phyloP scores from a whole-genome alignment of 1,284 basidiomycete genomes.

The Apiotrichum laibachii region DNA sequence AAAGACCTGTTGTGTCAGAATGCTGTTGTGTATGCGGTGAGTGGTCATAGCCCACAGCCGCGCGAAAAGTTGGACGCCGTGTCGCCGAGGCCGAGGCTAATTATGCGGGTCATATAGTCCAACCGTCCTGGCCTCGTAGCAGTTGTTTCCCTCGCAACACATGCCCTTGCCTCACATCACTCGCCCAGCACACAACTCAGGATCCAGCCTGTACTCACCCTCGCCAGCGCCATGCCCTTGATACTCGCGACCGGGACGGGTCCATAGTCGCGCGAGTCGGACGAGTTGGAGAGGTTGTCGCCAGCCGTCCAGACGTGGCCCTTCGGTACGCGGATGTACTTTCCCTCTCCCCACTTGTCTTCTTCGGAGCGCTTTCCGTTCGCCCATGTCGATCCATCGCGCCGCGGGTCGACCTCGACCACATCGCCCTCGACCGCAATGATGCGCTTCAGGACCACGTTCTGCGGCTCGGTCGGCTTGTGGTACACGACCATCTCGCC shows the following conservation, averaged over 20 bases:
- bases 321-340: slow-evolving; percentile 63
- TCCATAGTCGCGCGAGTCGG: slow-evolving; percentile 86
- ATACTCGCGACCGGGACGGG: slow-evolving; percentile 84
- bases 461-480: slow-evolving; percentile 65
- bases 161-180: no score
- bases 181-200: no score
- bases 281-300: slow-evolving; percentile 79
- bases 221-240: slow-evolving; percentile 70
- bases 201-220: slow-evolving; percentile 56
- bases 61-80: neutral
- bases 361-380: neutral
- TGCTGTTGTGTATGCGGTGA: neutral
- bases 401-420: slow-evolving; percentile 74
- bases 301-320: slow-evolving; percentile 91
- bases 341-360: slow-evolving; percentile 1
- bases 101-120: no score
- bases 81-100: no score
- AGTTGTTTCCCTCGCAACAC: no score
- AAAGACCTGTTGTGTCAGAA: neutral
- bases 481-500: slow-evolving; percentile 79
- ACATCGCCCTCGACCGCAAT: slow-evolving; percentile 87
- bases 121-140: no score
- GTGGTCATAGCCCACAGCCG: neutral
- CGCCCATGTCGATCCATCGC: slow-evolving; percentile 50
- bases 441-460: slow-evolving; percentile 83